Evolutionary conservation across 352 stramenopile species (phyloP), one percentile per base, ranked within the genome.

Genomic region (Globisporangium perplexum): DNA sequence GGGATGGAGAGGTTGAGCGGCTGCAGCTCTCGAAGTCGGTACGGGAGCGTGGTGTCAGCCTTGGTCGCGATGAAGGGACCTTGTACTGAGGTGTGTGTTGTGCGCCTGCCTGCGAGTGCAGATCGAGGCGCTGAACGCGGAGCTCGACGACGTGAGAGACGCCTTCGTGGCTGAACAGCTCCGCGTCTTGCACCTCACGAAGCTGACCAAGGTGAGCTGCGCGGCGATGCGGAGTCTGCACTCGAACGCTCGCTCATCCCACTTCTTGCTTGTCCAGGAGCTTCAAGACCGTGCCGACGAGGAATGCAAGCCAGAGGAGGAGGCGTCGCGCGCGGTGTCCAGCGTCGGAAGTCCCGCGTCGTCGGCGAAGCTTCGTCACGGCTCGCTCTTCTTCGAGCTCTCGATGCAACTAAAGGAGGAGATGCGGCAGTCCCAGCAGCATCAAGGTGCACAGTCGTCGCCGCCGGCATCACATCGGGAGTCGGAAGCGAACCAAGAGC

Each of bases 351-450:
- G 50, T 4, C 46, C 52, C 4, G 50, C 44, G 11, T 58, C 61
- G 4, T 56, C 53, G 1, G 36, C 38, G 23, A 59, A 22, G 50
- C 57, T 81, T 8, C 66, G 60, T 2, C 57, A 35, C 12, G 71
- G 69, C 0, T 82, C 71, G 39, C 59, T 82, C 17, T 82, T 82
- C 47, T 77, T 62, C 26, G 71, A 82, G 57, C 63, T 82, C 4
- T 64, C 71, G 12, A 60, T 63, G 30, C 66, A 82, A 30, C 43
- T 78, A 4, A 60, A 67, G 28, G 55, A 55, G 7, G 62, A 70
- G n/a, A 38, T 65, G 23, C 53, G 59, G 7, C 31, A 48, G n/a
- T 18, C 47, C 35, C 53, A 61, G 14, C 36, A 43, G 15, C 23
- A 60, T 36, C 18, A 38, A 17, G n/a, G n/a, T n/a, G n/a, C n/a